Base-by-base conservation (phyloP, 495 filamentous ascomycete species). In the Daldinia concentrica region DNA sequence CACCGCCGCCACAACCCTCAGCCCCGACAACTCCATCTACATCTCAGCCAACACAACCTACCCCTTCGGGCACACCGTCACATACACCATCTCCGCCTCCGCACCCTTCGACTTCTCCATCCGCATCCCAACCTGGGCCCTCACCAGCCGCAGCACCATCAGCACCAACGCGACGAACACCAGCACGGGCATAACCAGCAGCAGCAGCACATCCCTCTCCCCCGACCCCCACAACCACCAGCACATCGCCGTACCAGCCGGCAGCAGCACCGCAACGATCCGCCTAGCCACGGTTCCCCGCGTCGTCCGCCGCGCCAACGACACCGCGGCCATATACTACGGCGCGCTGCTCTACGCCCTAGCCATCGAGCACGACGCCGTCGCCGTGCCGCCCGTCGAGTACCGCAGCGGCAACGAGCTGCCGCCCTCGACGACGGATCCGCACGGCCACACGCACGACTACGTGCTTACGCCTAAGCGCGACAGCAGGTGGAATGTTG, bases 291-390 rank as follows among this genome's bases (percentile, higher is more conserved):
- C 77, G 1, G 32, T 26, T 7, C 72, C 81, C 14, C 73, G 77
- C 22, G 56, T 78, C 30, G 78, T 79, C 37, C 51, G 66, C 3
- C 80, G 86, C 37, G 82, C 82, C 24, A 89, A 89, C 73, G 76
- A 82, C 64, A 87, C 87, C 0, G 78, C 88, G 3, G 78, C 88
- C 1, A 73, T 89, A 52, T 84, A 87, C 75, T 77, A 83, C 62
- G 87, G 88, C 29, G 75, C 85, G 2, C 77, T 90, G 1, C 76
- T 89, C 5, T 90, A 88, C 74, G 84, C 86, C 1, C 81, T 89
- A 11, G 79, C 84, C 43, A 74, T 87, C 39, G 75, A 74, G 26
- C 52, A 56, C 37, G 65, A 74, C 63, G 62, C 62, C 7, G 63
- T 41, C n/a, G 64, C 65, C 27, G 17, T 64, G 8, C 64, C 73